Conservation (phyloP, 345 rosid species). For the thale cress (Arabidopsis thaliana) region TAIR10.1 NC_003075.7:15017001-15017500, state of each 20-base stretch:
- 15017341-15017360: conserved; percentile 43
- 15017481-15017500: conserved; percentile 40
- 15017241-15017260: conserved; percentile 41
- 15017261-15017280: conserved; percentile 41
- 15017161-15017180: not conserved
- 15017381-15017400: conserved; percentile 39
- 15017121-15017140: not conserved
- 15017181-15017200: not conserved
- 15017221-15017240: not conserved
- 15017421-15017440: conserved; percentile 25
- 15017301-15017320: conserved; percentile 42
- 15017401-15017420: conserved; percentile 10
- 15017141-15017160: not conserved
- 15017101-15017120: conserved; percentile 24
- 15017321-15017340: conserved; percentile 16
- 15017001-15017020: conserved; percentile 30
- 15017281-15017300: conserved; percentile 36
- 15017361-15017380: conserved; percentile 28
- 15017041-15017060: conserved; percentile 12
- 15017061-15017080: conserved; percentile 8
- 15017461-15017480: conserved; percentile 41
- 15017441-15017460: conserved; percentile 35
- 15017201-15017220: not conserved
- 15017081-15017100: conserved; percentile 34
- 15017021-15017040: conserved; percentile 33